Conservation (phyloP, 192 early-diverging fungal genomes). For the Chytriomyces sp. region DNA sequence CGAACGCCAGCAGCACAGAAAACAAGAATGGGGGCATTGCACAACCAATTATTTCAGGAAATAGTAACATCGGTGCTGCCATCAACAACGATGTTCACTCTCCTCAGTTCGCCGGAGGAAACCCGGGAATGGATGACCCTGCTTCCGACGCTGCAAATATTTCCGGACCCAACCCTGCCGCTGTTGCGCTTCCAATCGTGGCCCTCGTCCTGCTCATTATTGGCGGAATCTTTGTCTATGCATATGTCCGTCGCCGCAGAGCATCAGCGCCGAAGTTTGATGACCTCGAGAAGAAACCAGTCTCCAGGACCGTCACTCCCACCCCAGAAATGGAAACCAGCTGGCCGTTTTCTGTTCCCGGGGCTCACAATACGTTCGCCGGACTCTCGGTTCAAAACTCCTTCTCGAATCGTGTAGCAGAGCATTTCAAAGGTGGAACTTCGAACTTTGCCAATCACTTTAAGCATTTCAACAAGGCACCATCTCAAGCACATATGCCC, state of each 20-base stretch:
- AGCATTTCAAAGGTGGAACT: neutral
- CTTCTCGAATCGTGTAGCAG: neutral
- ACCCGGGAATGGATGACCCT: neutral
- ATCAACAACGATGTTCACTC: neutral
- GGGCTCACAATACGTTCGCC: neutral
- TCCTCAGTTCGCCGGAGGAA: neutral
- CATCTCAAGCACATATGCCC: neutral
- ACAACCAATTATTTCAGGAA: neutral
- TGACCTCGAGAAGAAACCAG: neutral
- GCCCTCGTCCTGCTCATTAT: neutral
- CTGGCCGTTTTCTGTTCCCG: neutral
- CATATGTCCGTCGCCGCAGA: neutral
- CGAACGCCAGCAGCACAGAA: neutral
- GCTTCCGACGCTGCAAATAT: neutral
- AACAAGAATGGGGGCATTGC: neutral
- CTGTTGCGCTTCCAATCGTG: neutral
- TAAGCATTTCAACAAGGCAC: neutral
- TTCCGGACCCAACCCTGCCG: neutral
- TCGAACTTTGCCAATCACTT: neutral
- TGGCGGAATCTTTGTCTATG: neutral
- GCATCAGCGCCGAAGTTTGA: neutral
- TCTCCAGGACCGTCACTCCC: too few relatives aligned
- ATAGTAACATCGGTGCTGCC: too few relatives aligned
- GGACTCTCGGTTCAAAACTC: neutral
- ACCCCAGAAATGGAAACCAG: neutral